Conservation (phyloP, 2,329 filamentous ascomycete species). For the Penicillium sp. region DNA sequence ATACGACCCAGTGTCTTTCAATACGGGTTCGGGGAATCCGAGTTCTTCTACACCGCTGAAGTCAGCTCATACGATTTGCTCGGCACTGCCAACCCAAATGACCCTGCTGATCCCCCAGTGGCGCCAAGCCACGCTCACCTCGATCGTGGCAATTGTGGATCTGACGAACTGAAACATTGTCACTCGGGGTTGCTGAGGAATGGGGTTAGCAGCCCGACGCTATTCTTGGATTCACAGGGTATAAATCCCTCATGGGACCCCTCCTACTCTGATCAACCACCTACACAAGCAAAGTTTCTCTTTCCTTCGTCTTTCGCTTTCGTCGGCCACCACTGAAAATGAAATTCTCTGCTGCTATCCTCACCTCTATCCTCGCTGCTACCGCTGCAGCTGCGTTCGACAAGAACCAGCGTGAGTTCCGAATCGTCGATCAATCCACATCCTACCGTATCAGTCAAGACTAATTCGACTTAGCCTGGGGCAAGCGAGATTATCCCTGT, state of each 20-base stretch:
- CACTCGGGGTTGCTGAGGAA: slow-evolving; percentile 12
- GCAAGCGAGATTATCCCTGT: slow-evolving; percentile 39
- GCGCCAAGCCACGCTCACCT: slow-evolving; percentile 19
- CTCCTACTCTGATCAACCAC: background rate
- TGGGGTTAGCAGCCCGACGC: slow-evolving; percentile 1
- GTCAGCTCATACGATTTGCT: background rate
- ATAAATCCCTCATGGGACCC: background rate
- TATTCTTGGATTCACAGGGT: slow-evolving; percentile 8
- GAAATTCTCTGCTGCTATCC: slow-evolving; percentile 34
- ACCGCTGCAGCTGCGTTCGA: slow-evolving; percentile 35
- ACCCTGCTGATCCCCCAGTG: slow-evolving; percentile 16
- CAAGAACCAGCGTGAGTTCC: slow-evolving; percentile 33
- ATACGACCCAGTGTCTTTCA: background rate
- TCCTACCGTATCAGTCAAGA: background rate
- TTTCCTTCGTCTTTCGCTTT: background rate
- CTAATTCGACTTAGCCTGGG: slow-evolving; percentile 31
- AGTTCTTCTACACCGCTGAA: background rate
- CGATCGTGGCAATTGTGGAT: slow-evolving; percentile 19
- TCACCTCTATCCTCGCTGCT: slow-evolving; percentile 29
- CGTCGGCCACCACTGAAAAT: slow-evolving; percentile 19
- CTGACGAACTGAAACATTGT: slow-evolving; percentile 23
- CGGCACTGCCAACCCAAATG: background rate
- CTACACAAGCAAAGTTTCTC: background rate
- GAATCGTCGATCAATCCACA: background rate
- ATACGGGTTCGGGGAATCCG: background rate